These are phyloP conservation scores for Flaveria trinervia DNA, from an alignment of 129 eudicot genomes.

Conservation along the genomic window DNA sequence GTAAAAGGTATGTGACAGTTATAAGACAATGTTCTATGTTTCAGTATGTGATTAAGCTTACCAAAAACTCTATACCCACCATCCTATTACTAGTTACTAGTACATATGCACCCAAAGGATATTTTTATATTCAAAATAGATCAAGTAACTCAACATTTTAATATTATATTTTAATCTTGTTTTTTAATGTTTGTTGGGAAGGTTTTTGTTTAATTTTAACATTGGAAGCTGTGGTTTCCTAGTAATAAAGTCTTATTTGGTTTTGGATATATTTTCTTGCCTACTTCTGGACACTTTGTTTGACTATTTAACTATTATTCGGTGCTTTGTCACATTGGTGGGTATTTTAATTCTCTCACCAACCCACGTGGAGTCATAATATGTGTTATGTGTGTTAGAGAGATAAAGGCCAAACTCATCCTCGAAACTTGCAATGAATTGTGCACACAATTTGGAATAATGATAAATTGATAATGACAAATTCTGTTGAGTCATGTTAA, in stretches of 20 bases:
- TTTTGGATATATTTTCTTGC: conserved; percentile 24
- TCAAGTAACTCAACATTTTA: neutral
- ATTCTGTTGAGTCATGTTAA: conserved; percentile 45
- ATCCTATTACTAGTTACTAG: neutral
- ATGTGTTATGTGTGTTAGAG: neutral
- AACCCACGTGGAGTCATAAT: conserved; percentile 35
- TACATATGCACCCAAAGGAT: neutral
- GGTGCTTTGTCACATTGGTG: conserved; percentile 16
- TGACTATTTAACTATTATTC: conserved; percentile 11
- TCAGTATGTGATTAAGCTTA: too few relatives aligned
- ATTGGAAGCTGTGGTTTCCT: conserved; percentile 21
- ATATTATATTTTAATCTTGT: neutral
- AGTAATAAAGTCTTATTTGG: conserved; percentile 23
- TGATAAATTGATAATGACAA: neutral
- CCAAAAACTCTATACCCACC: too few relatives aligned
- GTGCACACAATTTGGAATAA: neutral
- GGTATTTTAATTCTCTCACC: conserved; percentile 16
- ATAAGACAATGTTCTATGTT: too few relatives aligned
- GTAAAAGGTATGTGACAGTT: too few relatives aligned
- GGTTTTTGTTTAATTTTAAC: neutral
- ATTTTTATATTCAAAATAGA: neutral
- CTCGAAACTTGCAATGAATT: conserved; percentile 12
- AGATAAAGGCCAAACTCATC: conserved; percentile 9
- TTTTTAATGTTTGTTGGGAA: neutral
- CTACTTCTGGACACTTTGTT: neutral